Conservation (phyloP, 352 stramenopile genomes). For the Phytophthora aleatoria region DNA sequence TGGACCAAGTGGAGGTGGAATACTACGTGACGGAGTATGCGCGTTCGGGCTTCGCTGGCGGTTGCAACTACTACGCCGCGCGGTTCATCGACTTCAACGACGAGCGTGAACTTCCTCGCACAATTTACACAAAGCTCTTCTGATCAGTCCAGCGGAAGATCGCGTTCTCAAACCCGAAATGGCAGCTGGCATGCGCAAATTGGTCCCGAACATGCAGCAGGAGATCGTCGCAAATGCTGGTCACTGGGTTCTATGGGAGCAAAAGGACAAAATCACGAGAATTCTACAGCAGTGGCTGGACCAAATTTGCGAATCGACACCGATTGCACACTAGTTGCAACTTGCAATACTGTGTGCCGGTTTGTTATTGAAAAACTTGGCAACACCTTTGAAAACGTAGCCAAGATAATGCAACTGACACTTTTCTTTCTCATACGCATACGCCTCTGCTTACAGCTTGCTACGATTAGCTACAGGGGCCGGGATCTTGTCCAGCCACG, state of each 20-base stretch:
- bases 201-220: slow-evolving; percentile 54
- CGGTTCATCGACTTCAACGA: slow-evolving; percentile 60
- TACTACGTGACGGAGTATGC: slow-evolving; percentile 64
- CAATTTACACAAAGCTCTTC: slow-evolving; percentile 53
- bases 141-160: slow-evolving; percentile 65
- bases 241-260: slow-evolving; percentile 70
- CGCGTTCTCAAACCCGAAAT: slow-evolving; percentile 58
- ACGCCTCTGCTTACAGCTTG: slow-evolving; percentile 30
- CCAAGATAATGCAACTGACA: slow-evolving; percentile 2
- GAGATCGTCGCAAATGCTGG: slow-evolving; percentile 52
- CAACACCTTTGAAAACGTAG: slow-evolving; percentile 2
- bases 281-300: slow-evolving; percentile 51
- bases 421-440: background rate
- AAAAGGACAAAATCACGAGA: slow-evolving; percentile 44
- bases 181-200: slow-evolving; percentile 51
- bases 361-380: background rate
- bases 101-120: slow-evolving; percentile 36
- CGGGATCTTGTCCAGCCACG: slow-evolving; percentile 45
- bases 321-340: background rate
- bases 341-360: too few relatives aligned
- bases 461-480: slow-evolving; percentile 9
- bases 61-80: slow-evolving; percentile 61
- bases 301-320: slow-evolving; percentile 11
- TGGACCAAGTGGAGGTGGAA: slow-evolving; percentile 54
- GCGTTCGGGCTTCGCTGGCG: slow-evolving; percentile 52